Evolutionary conservation across 257 asterid species (phyloP).

Genomic region (Solanum lycopersicoides): DNA sequence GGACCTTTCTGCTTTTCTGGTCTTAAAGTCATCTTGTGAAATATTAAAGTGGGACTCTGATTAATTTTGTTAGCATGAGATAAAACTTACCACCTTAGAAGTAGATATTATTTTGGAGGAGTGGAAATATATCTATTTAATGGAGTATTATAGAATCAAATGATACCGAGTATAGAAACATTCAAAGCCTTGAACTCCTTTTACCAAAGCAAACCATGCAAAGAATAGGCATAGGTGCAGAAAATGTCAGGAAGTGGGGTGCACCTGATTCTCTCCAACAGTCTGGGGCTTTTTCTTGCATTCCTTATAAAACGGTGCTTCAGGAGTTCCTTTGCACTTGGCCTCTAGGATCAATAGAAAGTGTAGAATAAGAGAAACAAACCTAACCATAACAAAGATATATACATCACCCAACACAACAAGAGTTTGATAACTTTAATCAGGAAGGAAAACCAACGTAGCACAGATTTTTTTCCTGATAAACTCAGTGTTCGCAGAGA

Average conservation of each 20-base stretch:
- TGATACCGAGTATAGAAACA: neutral
- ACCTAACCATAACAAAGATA: neutral
- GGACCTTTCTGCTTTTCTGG: neutral
- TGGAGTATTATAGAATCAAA: neutral
- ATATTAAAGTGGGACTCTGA: neutral
- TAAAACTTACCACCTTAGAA: neutral
- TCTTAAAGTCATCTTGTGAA: neutral
- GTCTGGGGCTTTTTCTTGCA: slow-evolving; percentile 90
- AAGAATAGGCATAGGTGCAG: neutral
- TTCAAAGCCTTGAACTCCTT: neutral
- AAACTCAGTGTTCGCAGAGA: neutral
- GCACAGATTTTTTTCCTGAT: neutral
- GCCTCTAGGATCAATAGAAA: slow-evolving; percentile 43
- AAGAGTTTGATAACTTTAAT: neutral
- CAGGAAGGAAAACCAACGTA: neutral
- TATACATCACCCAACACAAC: neutral
- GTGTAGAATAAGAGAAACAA: neutral
- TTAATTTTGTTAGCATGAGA: neutral
- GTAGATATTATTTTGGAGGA: neutral
- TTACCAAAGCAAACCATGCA: neutral
- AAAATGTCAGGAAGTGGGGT: slow-evolving; percentile 1
- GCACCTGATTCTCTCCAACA: slow-evolving; percentile 92
- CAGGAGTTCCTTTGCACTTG: slow-evolving; percentile 92
- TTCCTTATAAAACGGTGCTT: slow-evolving; percentile 86
- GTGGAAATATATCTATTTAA: neutral